Evolutionary conservation across 768 basidiomycete genomes (phyloP).

Genomic region (Podaxis sp.): DNA sequence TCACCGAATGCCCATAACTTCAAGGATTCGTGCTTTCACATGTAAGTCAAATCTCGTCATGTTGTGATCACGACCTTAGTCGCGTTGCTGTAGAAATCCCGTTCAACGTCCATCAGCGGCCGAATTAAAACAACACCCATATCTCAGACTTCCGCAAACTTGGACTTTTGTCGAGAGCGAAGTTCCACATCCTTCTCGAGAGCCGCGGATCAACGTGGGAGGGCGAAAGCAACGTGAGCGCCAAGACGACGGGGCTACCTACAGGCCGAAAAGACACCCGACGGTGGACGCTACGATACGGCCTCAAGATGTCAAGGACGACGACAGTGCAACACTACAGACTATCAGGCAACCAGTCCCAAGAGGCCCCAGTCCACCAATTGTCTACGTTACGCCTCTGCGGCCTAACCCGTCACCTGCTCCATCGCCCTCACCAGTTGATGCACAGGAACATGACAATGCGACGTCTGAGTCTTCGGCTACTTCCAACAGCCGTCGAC

Average conservation of each 20-base stretch:
- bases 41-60: slow-evolving; percentile 40
- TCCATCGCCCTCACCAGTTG: slow-evolving; percentile 20
- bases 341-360: slow-evolving; percentile 8
- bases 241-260: slow-evolving; percentile 9
- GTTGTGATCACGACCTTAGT: not conserved
- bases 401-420: slow-evolving; percentile 27
- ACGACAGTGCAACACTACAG: not conserved
- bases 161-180: slow-evolving; percentile 42
- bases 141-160: slow-evolving; percentile 52
- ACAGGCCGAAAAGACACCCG: not conserved
- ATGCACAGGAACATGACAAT: slow-evolving; percentile 5
- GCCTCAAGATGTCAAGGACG: slow-evolving; percentile 6
- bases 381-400: slow-evolving; percentile 25
- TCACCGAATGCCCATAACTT: slow-evolving; percentile 70
- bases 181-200: slow-evolving; percentile 17
- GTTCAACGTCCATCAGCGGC: slow-evolving; percentile 65
- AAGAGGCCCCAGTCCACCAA: slow-evolving; percentile 27
- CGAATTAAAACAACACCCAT: slow-evolving; percentile 64
- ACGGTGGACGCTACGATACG: not conserved
- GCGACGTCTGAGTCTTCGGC: slow-evolving; percentile 16
- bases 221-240: slow-evolving; percentile 2
- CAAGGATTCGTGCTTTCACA: slow-evolving; percentile 72
- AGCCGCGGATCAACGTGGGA: not conserved
- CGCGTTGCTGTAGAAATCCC: slow-evolving; percentile 52
- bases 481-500: slow-evolving; percentile 15